phyloP scores from a whole-genome alignment of 2,329 filamentous ascomycete species.

The Ophiostoma perfectum region DNA sequence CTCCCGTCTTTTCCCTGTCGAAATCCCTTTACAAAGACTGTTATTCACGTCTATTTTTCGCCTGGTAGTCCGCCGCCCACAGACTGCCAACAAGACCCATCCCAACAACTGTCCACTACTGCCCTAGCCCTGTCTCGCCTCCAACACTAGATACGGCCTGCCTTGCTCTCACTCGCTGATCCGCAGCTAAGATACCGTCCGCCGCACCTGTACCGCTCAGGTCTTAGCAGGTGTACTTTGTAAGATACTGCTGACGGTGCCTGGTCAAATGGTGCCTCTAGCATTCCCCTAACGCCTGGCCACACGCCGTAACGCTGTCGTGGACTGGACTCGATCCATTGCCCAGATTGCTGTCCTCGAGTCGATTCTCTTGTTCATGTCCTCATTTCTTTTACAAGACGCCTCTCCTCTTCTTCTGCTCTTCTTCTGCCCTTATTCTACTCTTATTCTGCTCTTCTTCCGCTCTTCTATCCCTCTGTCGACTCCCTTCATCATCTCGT shows the following conservation, averaged over 20 bases:
- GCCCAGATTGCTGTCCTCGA: neutral
- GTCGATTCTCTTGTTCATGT: neutral
- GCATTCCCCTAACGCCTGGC: neutral
- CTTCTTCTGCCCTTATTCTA: neutral
- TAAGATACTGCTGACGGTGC: neutral
- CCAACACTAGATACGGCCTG: neutral
- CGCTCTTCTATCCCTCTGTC: neutral
- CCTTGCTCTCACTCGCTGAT: neutral
- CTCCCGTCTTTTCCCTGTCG: neutral
- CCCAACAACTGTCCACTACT: constrained; percentile 1
- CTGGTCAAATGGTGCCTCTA: neutral
- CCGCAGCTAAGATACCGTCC: neutral
- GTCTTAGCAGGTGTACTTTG: too few species aligned
- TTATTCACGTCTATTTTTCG: neutral
- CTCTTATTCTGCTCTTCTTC: neutral
- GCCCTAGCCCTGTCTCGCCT: constrained; percentile 12
- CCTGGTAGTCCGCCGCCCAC: neutral
- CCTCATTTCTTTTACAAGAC: neutral
- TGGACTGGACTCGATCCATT: neutral
- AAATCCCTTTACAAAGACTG: neutral
- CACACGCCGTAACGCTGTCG: neutral
- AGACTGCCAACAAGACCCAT: neutral
- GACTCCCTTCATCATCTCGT: too few species aligned
- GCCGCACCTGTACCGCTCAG: neutral
- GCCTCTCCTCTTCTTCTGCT: neutral